phyloP scores from a whole-genome alignment of 257 asterid genomes.

The Forsythia viridissima region DNA sequence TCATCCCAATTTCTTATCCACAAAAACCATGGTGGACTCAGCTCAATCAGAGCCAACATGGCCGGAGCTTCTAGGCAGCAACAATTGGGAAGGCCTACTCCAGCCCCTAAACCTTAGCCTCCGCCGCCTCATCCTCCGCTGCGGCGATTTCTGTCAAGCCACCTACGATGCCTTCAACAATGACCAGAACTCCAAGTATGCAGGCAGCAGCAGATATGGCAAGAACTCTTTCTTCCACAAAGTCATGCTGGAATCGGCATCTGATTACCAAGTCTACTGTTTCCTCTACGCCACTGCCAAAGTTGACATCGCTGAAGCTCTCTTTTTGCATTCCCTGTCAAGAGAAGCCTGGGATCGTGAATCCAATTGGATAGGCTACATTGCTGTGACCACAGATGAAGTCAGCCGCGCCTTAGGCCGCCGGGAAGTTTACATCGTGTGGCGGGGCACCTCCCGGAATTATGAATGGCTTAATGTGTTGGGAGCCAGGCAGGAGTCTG shows the following conservation, averaged over 20 bases:
- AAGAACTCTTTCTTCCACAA: conserved; percentile 65
- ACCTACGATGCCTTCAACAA: conserved; percentile 92
- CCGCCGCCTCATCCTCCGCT: conserved; percentile 68
- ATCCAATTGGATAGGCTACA: conserved; percentile 86
- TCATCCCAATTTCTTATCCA: background rate
- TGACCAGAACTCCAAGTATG: conserved; percentile 73
- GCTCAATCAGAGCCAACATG: conserved; percentile 41
- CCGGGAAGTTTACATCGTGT: conserved; percentile 69
- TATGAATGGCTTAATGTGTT: conserved; percentile 77
- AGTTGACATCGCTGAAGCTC: conserved; percentile 40
- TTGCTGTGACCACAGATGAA: conserved; percentile 61
- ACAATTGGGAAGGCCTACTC: conserved; percentile 69
- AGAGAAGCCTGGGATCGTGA: conserved; percentile 85
- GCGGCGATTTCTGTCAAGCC: conserved; percentile 90
- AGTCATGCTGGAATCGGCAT: conserved; percentile 55
- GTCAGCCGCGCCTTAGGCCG: conserved; percentile 54
- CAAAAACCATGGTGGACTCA: conserved; percentile 8
- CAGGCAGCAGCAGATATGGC: conserved; percentile 84
- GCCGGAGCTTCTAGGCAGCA: conserved; percentile 64
- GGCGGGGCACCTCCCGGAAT: conserved; percentile 72
- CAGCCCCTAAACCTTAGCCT: conserved; percentile 63
- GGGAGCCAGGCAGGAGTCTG: conserved; percentile 52
- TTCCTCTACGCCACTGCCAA: conserved; percentile 84
- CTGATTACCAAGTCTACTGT: conserved; percentile 46
- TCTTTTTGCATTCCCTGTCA: conserved; percentile 62